phyloP scores from a whole-genome alignment of 108 stramenopile genomes.

The Cyclotella sp. region DNA sequence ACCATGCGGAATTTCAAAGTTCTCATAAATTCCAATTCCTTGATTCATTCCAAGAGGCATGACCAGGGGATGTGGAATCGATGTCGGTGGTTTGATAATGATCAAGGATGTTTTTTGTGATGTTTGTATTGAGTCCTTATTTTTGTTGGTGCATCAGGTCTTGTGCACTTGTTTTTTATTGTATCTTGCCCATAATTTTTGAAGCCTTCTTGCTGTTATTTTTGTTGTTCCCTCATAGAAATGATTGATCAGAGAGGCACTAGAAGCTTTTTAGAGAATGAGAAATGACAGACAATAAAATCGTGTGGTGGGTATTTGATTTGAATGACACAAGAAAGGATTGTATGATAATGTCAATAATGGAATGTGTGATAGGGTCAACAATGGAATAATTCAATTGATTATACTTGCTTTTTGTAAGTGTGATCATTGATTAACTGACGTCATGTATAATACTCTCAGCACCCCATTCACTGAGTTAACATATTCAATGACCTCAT shows the following conservation, averaged over 20 bases:
- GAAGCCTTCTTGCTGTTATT: not conserved
- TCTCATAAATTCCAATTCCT: constrained; percentile 40
- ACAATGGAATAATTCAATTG: no score
- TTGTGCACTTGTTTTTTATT: not conserved
- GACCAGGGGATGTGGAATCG: constrained; percentile 44
- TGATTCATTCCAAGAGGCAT: constrained; percentile 61
- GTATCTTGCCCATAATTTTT: not conserved
- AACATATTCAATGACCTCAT: no score
- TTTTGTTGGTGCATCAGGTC: not conserved
- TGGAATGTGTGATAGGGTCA: no score
- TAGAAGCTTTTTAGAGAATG: constrained; percentile 37
- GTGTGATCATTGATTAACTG: no score
- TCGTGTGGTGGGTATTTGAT: no score
- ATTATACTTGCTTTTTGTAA: no score
- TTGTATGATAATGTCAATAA: no score
- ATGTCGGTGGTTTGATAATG: not conserved
- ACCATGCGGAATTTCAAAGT: constrained; percentile 67
- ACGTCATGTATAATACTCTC: no score
- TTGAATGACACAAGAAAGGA: no score
- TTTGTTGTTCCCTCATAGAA: not conserved
- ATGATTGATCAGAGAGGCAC: constrained; percentile 35
- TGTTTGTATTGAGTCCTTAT: no score
- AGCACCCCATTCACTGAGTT: no score
- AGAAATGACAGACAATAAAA: not conserved
- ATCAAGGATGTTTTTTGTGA: no score